Evolutionary conservation across 495 filamentous ascomycete genomes (phyloP).

Genomic region (Cudoniella acicularis): DNA sequence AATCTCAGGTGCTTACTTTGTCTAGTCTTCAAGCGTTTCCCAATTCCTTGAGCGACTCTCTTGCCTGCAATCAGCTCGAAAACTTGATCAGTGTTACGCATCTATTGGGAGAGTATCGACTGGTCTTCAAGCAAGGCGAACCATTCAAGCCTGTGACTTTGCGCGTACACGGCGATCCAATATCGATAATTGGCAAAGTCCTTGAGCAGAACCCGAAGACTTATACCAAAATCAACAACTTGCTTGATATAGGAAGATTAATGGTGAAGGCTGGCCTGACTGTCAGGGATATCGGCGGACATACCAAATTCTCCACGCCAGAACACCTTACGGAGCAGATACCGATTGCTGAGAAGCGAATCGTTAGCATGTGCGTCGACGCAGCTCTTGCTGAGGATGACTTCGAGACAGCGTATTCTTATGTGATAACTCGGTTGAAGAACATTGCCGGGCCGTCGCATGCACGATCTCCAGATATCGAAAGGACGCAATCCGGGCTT

Average conservation of each 20-base stretch:
- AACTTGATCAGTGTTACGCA: constrained; percentile 84
- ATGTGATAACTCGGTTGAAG: constrained; percentile 68
- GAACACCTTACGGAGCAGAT: constrained; percentile 30
- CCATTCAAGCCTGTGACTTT: constrained; percentile 90
- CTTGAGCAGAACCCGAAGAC: constrained; percentile 82
- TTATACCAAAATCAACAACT: constrained; percentile 83
- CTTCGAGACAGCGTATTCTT: constrained; percentile 96
- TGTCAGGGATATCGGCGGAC: constrained; percentile 20
- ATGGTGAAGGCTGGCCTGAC: constrained; percentile 69
- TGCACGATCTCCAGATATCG: constrained; percentile 38
- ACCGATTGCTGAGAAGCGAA: constrained; percentile 54
- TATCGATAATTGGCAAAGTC: constrained; percentile 78
- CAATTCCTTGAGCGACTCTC: constrained; percentile 54
- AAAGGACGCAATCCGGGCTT: constrained; percentile 8
- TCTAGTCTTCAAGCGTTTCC: constrained; percentile 68
- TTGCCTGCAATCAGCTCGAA: constrained; percentile 51
- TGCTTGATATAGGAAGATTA: constrained; percentile 72
- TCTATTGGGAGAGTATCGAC: constrained; percentile 77
- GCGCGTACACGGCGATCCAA: constrained; percentile 78
- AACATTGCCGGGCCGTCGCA: constrained; percentile 19
- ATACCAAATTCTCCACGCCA: constrained; percentile 6
- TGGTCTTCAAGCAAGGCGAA: constrained; percentile 86
- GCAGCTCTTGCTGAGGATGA: constrained; percentile 82
- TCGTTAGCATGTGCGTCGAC: constrained; percentile 85
- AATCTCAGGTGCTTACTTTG: neutral